A percentile compares a stretch with the other conserved stretches of the same genome.
Evolutionary conservation across 2,329 filamentous ascomycete genomes (phyloP).

Genomic region (Phialocephala subalpina): DNA sequence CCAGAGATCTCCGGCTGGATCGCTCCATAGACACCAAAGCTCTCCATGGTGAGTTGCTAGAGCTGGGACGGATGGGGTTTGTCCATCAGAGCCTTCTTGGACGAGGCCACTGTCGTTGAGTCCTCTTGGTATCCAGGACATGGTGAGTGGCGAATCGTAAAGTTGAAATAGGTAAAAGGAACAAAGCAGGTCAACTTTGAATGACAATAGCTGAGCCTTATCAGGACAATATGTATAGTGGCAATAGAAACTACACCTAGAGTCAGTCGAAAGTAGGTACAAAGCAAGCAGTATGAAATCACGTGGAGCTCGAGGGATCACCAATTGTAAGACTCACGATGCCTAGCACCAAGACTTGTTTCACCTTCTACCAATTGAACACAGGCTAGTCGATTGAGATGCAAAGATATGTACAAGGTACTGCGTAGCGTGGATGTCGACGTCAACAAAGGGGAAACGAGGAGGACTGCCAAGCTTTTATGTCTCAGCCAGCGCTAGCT

Average conservation of each 20-base stretch:
- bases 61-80: conserved; percentile 45
- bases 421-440: background rate
- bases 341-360: too few species aligned
- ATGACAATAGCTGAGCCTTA: background rate
- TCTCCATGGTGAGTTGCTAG: conserved; percentile 47
- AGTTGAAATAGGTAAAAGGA: too few species aligned
- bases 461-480: conserved; percentile 25
- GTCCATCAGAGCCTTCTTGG: conserved; percentile 39
- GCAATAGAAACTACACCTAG: background rate
- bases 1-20: conserved; percentile 42
- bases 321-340: background rate
- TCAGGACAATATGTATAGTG: background rate
- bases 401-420: background rate
- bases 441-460: background rate
- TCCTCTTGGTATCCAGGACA: conserved; percentile 46
- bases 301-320: background rate
- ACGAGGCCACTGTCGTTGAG: conserved; percentile 39
- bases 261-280: background rate
- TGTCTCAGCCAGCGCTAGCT: background rate
- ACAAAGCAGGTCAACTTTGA: too few species aligned
- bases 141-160: conserved; percentile 1
- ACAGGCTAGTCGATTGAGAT: background rate
- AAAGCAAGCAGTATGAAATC: background rate
- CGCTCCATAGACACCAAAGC: conserved; percentile 48
- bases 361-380: background rate